phyloP scores from a whole-genome alignment of 2,329 filamentous ascomycete genomes.

The Lachnellula arida region DNA sequence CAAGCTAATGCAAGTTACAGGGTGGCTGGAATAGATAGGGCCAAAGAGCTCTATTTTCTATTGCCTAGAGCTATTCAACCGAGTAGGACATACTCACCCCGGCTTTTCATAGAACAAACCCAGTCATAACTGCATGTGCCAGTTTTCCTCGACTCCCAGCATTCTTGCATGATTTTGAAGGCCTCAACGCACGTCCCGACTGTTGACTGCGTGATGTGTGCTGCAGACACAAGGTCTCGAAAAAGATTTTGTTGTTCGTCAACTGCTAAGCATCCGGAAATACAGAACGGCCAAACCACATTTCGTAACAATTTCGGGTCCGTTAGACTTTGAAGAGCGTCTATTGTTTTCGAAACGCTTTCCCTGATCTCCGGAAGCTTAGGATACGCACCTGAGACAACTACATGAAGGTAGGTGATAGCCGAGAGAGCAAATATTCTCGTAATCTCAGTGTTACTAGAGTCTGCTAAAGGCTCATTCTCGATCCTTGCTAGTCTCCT shows the following conservation, averaged over 20 bases:
- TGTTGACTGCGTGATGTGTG: background rate
- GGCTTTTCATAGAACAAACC: background rate
- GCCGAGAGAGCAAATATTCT: constrained; percentile 15
- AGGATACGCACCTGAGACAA: constrained; percentile 17
- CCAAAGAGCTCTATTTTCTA: no score
- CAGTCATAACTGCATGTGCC: background rate
- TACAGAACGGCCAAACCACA: constrained; percentile 6
- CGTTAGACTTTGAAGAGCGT: constrained; percentile 3
- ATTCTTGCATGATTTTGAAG: constrained; percentile 28
- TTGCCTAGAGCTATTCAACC: background rate
- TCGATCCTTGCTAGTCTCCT: constrained; percentile 2
- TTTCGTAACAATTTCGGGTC: background rate
- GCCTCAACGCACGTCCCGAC: background rate
- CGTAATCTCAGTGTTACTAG: background rate
- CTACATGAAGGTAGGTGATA: constrained; percentile 16
- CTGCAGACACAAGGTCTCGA: background rate
- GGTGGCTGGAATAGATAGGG: no score
- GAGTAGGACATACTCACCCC: background rate
- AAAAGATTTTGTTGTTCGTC: background rate
- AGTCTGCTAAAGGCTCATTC: background rate
- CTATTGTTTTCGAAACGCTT: constrained; percentile 14
- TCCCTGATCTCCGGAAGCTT: constrained; percentile 15
- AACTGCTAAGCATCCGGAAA: background rate
- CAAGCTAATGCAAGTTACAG: no score
- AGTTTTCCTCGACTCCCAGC: background rate